Evolutionary conservation across 805 yeast species (phyloP).

Genomic region (Barnettozyma botsteinii): DNA sequence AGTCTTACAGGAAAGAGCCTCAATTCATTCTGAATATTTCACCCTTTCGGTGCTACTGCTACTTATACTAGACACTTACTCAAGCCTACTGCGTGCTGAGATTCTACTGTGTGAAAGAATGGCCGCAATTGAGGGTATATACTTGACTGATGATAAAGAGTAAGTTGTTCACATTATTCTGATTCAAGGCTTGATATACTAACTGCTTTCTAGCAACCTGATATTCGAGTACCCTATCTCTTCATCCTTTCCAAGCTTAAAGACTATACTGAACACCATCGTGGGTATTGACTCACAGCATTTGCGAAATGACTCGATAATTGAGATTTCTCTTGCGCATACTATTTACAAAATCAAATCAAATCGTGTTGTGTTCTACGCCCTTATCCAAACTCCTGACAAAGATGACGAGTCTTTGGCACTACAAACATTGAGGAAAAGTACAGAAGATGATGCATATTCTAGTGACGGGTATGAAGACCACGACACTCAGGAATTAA

Average conservation of each 20-base stretch:
- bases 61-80: too few species aligned
- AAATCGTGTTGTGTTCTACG: constrained; percentile 15
- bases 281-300: constrained; percentile 16
- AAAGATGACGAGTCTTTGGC: constrained; percentile 9
- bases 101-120: constrained; percentile 11
- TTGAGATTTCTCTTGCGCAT: constrained; percentile 17
- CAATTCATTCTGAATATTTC: too few species aligned
- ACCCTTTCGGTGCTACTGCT: too few species aligned
- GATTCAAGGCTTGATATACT: background rate
- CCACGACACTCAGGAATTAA: background rate
- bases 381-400: constrained; percentile 14
- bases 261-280: constrained; percentile 24
- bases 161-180: constrained; percentile 14
- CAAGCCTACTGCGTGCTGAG: too few species aligned
- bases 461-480: background rate
- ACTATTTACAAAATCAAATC: constrained; percentile 14
- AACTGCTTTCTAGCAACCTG: constrained; percentile 24
- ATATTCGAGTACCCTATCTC: constrained; percentile 34
- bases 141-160: constrained; percentile 37
- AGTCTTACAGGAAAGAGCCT: too few species aligned
- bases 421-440: constrained; percentile 13
- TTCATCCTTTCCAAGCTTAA: constrained; percentile 28
- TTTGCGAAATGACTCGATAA: constrained; percentile 18
- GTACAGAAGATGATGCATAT: constrained; percentile 8
- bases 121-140: constrained; percentile 34